These are phyloP conservation scores for Lasiodiplodia sp. DNA, from an alignment of 2,329 filamentous ascomycete species.

Conservation along the genomic window DNA sequence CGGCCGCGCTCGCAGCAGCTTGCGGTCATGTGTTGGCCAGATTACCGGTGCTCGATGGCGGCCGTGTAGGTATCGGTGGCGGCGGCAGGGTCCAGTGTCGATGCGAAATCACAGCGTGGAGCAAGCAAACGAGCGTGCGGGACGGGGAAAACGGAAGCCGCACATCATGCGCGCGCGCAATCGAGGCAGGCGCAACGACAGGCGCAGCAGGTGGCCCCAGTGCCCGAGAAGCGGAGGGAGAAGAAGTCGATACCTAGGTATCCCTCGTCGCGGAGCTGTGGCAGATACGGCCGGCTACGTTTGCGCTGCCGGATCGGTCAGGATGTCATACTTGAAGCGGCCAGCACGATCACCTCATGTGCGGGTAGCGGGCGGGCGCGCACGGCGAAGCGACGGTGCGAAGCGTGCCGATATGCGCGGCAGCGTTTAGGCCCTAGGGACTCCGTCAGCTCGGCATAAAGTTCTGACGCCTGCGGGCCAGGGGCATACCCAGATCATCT, in stretches of 20 bases:
- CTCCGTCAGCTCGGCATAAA: conserved; percentile 26
- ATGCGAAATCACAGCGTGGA: conserved; percentile 5
- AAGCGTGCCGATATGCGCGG: conserved; percentile 21
- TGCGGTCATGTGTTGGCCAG: conserved; percentile 27
- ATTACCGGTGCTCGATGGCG: conserved; percentile 7
- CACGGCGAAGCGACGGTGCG: conserved; percentile 21
- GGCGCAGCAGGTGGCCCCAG: conserved; percentile 10
- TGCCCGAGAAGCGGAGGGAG: conserved; percentile 6
- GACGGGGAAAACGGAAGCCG: conserved; percentile 27
- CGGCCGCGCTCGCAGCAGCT: conserved; percentile 21
- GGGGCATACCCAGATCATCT: conserved; percentile 13
- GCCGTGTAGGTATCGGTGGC: neutral
- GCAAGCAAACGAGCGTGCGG: conserved; percentile 2
- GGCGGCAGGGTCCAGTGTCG: neutral
- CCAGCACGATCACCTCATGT: conserved; percentile 16
- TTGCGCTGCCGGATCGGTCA: conserved; percentile 16
- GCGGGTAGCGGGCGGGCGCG: neutral
- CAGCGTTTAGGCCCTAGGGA: neutral
- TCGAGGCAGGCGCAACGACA: conserved; percentile 1
- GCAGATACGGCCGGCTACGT: conserved; percentile 9
- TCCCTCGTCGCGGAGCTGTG: conserved; percentile 16
- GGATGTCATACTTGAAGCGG: conserved; percentile 17
- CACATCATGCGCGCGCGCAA: conserved; percentile 27
- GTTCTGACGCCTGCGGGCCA: conserved; percentile 23
- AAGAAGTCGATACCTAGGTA: neutral